phyloP scores from a whole-genome alignment of 768 basidiomycete genomes.

The Galerina marginata region DNA sequence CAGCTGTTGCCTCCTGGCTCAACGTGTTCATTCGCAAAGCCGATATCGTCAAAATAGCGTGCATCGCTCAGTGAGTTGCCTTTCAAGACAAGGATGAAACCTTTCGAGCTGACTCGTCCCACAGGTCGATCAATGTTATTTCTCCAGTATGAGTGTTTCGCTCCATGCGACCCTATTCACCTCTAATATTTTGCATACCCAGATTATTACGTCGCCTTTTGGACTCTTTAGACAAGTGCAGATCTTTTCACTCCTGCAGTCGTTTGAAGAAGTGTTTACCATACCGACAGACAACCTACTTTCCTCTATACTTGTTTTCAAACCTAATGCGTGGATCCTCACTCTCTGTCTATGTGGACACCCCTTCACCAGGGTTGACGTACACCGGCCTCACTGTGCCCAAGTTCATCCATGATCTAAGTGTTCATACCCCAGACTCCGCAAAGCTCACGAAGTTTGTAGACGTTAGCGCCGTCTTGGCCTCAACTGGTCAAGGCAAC shows the following conservation, averaged over 20 bases:
- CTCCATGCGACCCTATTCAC: not conserved
- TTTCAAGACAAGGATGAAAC: too few relatives aligned
- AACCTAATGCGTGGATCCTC: constrained; percentile 58
- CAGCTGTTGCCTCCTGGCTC: constrained; percentile 64
- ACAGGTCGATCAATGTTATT: constrained; percentile 51
- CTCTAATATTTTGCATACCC: not conserved
- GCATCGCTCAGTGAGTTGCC: constrained; percentile 57
- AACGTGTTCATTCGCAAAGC: constrained; percentile 66
- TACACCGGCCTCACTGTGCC: constrained; percentile 58
- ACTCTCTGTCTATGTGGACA: constrained; percentile 42
- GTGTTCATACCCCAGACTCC: constrained; percentile 33
- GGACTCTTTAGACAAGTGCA: constrained; percentile 43
- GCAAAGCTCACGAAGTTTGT: constrained; percentile 48
- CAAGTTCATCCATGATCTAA: constrained; percentile 51
- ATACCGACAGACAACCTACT: constrained; percentile 51
- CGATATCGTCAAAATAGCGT: constrained; percentile 63
- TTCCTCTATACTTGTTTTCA: constrained; percentile 58
- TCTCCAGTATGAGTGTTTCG: constrained; percentile 38
- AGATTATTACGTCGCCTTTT: constrained; percentile 52
- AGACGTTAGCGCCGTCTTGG: constrained; percentile 53
- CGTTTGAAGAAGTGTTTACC: not conserved
- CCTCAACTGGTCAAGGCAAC: constrained; percentile 25
- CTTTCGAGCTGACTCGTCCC: not conserved
- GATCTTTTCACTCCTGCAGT: not conserved
- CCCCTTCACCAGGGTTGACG: constrained; percentile 25